Evolutionary conservation across 2,329 filamentous ascomycete species (phyloP), one percentile per base, ranked within the genome.

Genomic region (Sordariomycetes sp.): DNA sequence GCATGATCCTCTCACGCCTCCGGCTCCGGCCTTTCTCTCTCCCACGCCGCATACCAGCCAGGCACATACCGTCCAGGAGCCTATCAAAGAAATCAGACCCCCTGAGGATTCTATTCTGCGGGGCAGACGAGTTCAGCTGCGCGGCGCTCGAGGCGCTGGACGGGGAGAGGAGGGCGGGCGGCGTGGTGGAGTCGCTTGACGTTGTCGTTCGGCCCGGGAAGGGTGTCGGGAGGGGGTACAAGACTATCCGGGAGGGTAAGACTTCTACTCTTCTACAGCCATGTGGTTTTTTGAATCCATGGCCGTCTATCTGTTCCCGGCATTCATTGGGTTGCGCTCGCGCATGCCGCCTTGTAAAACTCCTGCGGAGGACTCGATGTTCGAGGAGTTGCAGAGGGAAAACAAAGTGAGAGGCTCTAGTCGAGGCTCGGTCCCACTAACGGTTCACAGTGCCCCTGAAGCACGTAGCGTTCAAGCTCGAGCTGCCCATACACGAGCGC

Each of bases 91-190:
- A 52, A 42, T 73, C 76, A 0, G 76, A 82, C 4, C 87, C 89
- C 2, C 76, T 99, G 35, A 80, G 85, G 36, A 90, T 99, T 57
- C 79, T 99, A 3, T 99, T 96, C 72, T 97, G 91, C 71, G 94
- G 94, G 61, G 94, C 92, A 2, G 94, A 99, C 69, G 78, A 84
- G 2, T 96, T 97, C 70, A 96, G 92, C 73, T 86, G 86, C 64
- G 80, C 79, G 56, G 89, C 90, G 1, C 75, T 99, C 54, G 73
- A 74, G 59, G 87, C 87, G 6, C 73, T 99, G 36, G 69, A 86
- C 63, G 65, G 72, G 5, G 86, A 89, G 65, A 77, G 84, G 56
- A 60, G 68, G 28, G 65, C 65, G 56, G 76, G 77, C 58, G 70
- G 71, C 20, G 72, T 82, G 12, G 84, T 96, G 57, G 76, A 78